These are phyloP conservation scores for Lotmaria passim DNA, from an alignment of 208 protist genomes.

Conservation along the genomic window DNA sequence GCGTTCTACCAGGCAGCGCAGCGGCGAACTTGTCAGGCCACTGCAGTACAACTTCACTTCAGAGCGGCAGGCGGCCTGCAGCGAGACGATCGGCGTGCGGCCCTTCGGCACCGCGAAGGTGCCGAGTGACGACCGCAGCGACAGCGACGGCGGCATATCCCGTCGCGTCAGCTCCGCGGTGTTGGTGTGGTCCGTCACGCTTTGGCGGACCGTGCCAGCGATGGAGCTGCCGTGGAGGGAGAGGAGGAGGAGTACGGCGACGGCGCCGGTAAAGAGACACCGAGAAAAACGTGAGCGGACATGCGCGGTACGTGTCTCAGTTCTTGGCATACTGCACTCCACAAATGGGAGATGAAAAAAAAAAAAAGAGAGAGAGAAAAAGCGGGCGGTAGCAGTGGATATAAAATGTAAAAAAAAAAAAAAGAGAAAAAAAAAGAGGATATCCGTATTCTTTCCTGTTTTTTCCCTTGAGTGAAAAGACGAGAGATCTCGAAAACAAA, in stretches of 20 bases:
- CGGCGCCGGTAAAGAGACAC: conserved; percentile 1
- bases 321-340: conserved; percentile 21
- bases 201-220: conserved; percentile 7
- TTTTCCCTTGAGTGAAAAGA: no score
- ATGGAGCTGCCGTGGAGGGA: conserved; percentile 29
- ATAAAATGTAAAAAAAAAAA: not conserved
- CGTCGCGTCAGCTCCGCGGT: not conserved
- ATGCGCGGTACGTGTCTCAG: not conserved
- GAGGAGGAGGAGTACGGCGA: conserved; percentile 22
- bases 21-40: conserved; percentile 4
- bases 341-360: conserved; percentile 21
- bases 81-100: conserved; percentile 11
- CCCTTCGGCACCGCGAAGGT: conserved; percentile 8
- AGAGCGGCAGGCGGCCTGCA: conserved; percentile 33
- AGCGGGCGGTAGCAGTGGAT: not conserved
- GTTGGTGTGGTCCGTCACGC: not conserved
- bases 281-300: conserved; percentile 15
- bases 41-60: conserved; percentile 35
- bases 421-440: not conserved
- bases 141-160: not conserved
- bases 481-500: not conserved
- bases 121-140: conserved; percentile 1
- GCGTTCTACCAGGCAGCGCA: conserved; percentile 37
- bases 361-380: conserved; percentile 7
- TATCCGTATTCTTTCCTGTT: no score